Evolutionary conservation across 768 basidiomycete species (phyloP).

Genomic region (Ramaria rubella): DNA sequence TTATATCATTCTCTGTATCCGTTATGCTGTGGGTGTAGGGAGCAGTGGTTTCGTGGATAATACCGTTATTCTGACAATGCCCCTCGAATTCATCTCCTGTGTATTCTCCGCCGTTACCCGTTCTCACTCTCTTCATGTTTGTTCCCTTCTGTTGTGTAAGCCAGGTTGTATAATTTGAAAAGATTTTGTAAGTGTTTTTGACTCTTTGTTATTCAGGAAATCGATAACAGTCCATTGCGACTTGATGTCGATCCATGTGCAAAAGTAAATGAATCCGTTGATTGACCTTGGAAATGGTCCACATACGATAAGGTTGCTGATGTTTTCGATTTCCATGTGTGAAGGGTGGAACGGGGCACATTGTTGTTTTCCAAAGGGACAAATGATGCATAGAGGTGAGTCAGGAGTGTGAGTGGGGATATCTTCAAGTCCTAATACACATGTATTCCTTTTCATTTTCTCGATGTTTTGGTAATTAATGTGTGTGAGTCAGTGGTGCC

Average conservation of each 20-base stretch:
- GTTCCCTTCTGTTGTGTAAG: neutral
- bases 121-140: neutral
- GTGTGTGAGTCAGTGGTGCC: no score
- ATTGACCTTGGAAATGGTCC: neutral
- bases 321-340: neutral
- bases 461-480: no score
- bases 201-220: neutral
- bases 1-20: constrained; percentile 15
- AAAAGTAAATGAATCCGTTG: neutral
- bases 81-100: constrained; percentile 17
- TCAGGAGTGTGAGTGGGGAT: neutral
- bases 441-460: neutral
- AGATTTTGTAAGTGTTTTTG: neutral
- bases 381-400: neutral
- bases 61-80: constrained; percentile 22
- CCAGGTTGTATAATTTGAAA: neutral
- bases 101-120: neutral
- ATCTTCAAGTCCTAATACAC: neutral
- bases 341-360: neutral
- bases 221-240: neutral
- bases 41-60: constrained; percentile 25
- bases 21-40: constrained; percentile 36
- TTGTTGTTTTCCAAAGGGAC: neutral
- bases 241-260: neutral
- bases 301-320: neutral